Evolutionary conservation across 2,329 filamentous ascomycete species (phyloP), one percentile per base, ranked within the genome.

Genomic region (Didymellaceae sp.): DNA sequence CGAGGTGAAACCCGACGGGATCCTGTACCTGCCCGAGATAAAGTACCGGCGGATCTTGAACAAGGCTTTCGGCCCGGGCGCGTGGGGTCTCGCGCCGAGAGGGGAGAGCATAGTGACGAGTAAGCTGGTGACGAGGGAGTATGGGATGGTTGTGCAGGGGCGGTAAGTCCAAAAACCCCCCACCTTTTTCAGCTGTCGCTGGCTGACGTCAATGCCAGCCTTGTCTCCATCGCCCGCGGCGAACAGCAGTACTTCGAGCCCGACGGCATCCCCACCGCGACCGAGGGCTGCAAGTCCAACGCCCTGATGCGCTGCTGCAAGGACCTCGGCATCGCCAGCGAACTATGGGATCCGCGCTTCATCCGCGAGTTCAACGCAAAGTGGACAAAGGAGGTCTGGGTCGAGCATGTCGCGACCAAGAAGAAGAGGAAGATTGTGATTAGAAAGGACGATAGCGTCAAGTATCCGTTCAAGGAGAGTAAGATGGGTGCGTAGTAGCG

Each of bases 281-380:
- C 92, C 53, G 94, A 99, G 76, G 94, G 94, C 44, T 96, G 91
- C 82, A 97, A 97, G 77, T 96, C 91, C 57, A 99, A 99, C 71
- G 94, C 94, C 10, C 81, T 99, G 61, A 95, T 97, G 86, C 89
- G 94, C 51, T 97, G 93, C 82, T 97, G 94, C 80, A 99, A 99
- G 78, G 94, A 99, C 74, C 78, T 99, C 24, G 94, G 94, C 26
- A 89, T 99, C 59, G 94, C 91, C 1, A 92, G 88, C 58, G 94
- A 99, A 76, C 82, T 99, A 16, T 99, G 94, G 94, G 94, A 99
- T 77, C 94, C 94, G 26, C 80, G 89, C 46, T 99, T 89, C 77
- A 91, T 97, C 59, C 85, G 89, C 64, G 84, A 83, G 63, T 99
- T 91, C 77, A 89, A 89, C 80, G 85, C 85, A 64, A 77, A 86